phyloP scores from a whole-genome alignment of 2,329 filamentous ascomycete genomes.

The Fusarium torulosum region DNA sequence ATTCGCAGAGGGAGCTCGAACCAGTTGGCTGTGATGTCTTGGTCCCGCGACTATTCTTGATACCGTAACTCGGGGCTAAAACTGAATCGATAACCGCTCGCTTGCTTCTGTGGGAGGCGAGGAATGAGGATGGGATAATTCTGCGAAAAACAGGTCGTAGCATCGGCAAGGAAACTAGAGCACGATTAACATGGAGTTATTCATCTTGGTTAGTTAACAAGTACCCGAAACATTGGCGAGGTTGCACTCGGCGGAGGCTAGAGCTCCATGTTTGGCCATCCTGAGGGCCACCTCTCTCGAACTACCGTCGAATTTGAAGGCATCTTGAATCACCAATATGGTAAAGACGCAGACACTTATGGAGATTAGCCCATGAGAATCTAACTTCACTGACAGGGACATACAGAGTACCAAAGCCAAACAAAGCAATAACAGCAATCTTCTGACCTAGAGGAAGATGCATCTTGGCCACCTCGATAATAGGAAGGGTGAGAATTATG shows the following conservation, averaged over 20 bases:
- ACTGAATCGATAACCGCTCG: slow-evolving; percentile 9
- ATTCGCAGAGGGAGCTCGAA: slow-evolving; percentile 24
- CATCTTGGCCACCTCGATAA: slow-evolving; percentile 49
- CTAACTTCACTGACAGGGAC: neutral
- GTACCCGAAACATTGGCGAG: slow-evolving; percentile 47
- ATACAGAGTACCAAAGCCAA: slow-evolving; percentile 49
- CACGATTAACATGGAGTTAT: fast-evolving
- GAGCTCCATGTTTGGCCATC: slow-evolving; percentile 43
- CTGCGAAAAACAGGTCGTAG: slow-evolving; percentile 31
- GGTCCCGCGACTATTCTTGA: neutral
- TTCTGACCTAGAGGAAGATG: slow-evolving; percentile 48
- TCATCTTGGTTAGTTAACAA: fast-evolving
- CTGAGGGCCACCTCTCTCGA: slow-evolving; percentile 45
- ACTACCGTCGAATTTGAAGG: slow-evolving; percentile 29
- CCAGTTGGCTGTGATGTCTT: slow-evolving; percentile 10
- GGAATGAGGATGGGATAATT: slow-evolving; percentile 23
- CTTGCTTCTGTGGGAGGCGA: slow-evolving; percentile 13
- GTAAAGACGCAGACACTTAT: slow-evolving; percentile 43
- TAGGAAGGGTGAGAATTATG: slow-evolving; percentile 48
- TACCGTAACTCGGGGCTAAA: slow-evolving; percentile 3
- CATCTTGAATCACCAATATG: slow-evolving; percentile 42
- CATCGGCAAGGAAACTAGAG: slow-evolving; percentile 36
- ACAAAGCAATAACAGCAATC: slow-evolving; percentile 47
- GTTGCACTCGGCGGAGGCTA: slow-evolving; percentile 47
- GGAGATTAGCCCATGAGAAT: neutral